Evolutionary conservation across 495 filamentous ascomycete species (phyloP), one percentile per base, ranked within the genome.

Genomic region (Aspergillus heteromorphus): DNA sequence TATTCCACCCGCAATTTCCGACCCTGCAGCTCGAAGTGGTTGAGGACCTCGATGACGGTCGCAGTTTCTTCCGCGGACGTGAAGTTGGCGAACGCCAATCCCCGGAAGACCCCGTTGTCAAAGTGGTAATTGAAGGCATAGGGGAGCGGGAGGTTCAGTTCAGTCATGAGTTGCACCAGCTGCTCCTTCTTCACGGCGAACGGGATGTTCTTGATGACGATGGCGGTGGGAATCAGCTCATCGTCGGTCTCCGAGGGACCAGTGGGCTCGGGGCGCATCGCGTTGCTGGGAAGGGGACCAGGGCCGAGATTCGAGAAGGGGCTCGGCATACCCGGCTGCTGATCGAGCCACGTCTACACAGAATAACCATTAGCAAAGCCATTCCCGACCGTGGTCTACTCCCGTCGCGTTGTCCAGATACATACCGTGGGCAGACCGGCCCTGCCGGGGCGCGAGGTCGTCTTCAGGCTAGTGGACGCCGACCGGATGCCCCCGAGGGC

Each of bases 91-190:
- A 98, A 98, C 9, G 93, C 93, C 45, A 98, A 78, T 17, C 93
- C 93, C 54, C 93, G 81, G 74, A 98, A 98, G 17, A 98, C 92
- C 18, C 93, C 93, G 64, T 96, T 95, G 65, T 98, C 93, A 67
- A 98, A 98, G 69, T 98, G 93, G 61, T 98, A 98, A 73, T 98
- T 98, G 80, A 98, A 98, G 4, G 93, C 93, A 65, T 98, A 98
- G 0, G 93, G 93, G 36, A 97, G 82, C 1, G 93, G 93, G 25
- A 97, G 79, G 52, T 85, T 84, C 73, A 96, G 78, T 19, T 95
- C 87, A 13, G 89, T 92, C 93, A 98, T 97, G 59, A 96, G 75
- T 53, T 84, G 80, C 16, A 95, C 87, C 40, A 98, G 79, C 69
- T 92, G 88, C 69, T 98, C 93, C 74, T 97, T 97, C 73, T 96